Base-by-base conservation (phyloP, 2,329 filamentous ascomycete species). In the Thielaviopsis euricoi region DNA sequence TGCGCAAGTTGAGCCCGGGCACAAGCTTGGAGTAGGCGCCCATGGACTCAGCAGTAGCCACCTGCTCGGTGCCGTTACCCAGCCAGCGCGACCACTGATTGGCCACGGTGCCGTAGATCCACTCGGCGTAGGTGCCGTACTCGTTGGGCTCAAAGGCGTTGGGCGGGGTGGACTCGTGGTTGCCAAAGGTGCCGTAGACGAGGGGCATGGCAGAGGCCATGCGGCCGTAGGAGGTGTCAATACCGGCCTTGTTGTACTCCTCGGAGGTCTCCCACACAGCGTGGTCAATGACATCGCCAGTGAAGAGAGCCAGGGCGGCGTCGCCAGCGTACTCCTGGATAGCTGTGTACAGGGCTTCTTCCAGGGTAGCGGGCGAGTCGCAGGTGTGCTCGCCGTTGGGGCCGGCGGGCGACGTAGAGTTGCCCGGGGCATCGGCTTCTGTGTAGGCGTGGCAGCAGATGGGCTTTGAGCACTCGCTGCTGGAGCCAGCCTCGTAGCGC, bases 391-490 rank as follows among this genome's bases (percentile, higher is more conserved):
- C 73, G 3, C 78, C 79, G 61, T 75, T 73, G 7, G 71, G 72
- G 0, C 77, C 74, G 21, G 77, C 78, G 1, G 78, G 78, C 0
- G 68, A 71, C 26, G 69, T 67, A 23, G 68, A 75, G n/a, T 71
- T 71, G 0, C 75, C 77, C 1, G 76, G 74, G 6, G 70, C 69
- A 61, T 80, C 74, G 1, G 64, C 66, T 1, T 71, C 64, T 0
- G 71, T 73, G 62, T 78, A 81, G 1, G 72, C 66, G 56, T 73
- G 73, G 67, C 80, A 83, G 66, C 80, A 83, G 58, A 82, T 78
- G 1, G 77, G 77, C 64, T 80, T 79, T 26, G 72, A 72, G 66
- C 80, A 83, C 60, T 79, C 71, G 22, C 74, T 71, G 63, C 72
- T 80, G 6, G 76, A 71, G 0, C 79, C 80, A 1, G 71, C 66